These are phyloP conservation scores for Pseudocercospora vitis DNA, from an alignment of 2,329 filamentous ascomycete genomes.

Conservation along the genomic window DNA sequence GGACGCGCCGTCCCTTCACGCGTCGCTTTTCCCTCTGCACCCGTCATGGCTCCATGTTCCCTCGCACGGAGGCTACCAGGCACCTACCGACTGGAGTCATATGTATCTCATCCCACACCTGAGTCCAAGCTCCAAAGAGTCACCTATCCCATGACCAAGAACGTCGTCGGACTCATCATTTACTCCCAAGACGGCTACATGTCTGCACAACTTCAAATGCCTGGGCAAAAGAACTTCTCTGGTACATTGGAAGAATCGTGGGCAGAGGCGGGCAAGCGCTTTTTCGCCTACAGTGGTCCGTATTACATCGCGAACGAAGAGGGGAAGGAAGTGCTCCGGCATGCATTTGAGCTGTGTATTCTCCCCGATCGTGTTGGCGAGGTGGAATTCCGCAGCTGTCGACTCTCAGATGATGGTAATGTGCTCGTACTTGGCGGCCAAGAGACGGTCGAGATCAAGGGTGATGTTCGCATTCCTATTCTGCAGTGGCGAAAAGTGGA, in stretches of 20 bases:
- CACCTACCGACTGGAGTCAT: conserved; percentile 17
- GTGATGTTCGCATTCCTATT: conserved; percentile 16
- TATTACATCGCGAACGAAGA: conserved; percentile 39
- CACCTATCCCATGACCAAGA: conserved; percentile 36
- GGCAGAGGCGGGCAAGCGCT: conserved; percentile 39
- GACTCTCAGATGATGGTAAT: conserved; percentile 38
- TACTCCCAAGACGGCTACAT: conserved; percentile 39
- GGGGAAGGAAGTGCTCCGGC: conserved; percentile 35
- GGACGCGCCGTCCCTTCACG: neutral
- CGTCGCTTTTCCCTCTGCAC: neutral
- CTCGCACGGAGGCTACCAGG: conserved; percentile 8
- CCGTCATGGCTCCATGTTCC: neutral
- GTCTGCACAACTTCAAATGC: conserved; percentile 37
- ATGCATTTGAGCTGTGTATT: conserved; percentile 39
- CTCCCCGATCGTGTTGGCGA: conserved; percentile 38
- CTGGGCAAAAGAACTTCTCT: conserved; percentile 28
- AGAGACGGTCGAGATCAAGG: conserved; percentile 39
- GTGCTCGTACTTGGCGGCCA: conserved; percentile 39
- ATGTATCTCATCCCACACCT: conserved; percentile 12
- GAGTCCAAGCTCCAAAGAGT: conserved; percentile 10
- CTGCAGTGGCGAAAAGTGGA: conserved; percentile 14
- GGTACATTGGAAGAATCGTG: conserved; percentile 32
- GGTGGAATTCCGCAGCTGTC: conserved; percentile 36
- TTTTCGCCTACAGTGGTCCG: conserved; percentile 37
- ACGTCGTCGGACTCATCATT: conserved; percentile 36